These are phyloP conservation scores for Cochlearia excelsa DNA, from an alignment of 345 rosid genomes.

Conservation along the genomic window DNA sequence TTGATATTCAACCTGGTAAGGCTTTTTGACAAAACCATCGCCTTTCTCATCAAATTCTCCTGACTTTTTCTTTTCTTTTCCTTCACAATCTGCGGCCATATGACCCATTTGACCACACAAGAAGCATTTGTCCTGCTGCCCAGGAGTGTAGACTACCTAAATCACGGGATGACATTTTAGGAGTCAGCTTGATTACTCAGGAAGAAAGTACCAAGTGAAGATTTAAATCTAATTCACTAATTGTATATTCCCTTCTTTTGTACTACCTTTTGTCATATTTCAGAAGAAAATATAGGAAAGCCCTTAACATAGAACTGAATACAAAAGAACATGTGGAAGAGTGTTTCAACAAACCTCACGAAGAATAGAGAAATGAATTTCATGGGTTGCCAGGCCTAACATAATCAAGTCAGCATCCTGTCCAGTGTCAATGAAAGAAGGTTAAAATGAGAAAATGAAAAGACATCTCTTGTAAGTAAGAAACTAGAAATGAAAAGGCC, in stretches of 20 bases:
- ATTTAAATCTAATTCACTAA: no score
- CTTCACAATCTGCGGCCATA: conserved; percentile 81
- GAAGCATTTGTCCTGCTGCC: conserved; percentile 90
- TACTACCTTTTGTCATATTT: no score
- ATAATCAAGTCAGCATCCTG: conserved; percentile 98
- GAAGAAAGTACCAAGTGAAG: background rate
- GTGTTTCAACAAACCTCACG: conserved; percentile 65
- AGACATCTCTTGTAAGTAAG: no score
- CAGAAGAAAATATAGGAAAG: background rate
- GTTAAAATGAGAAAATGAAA: conserved; percentile 15
- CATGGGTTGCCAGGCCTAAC: conserved; percentile 99
- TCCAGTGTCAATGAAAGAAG: conserved; percentile 22
- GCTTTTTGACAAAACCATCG: conserved; percentile 67
- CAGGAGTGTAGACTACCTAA: conserved; percentile 86
- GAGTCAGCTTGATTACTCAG: conserved; percentile 1
- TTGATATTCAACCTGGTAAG: conserved; percentile 65
- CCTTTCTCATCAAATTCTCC: conserved; percentile 96
- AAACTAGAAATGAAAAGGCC: background rate
- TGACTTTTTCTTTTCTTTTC: conserved; percentile 78
- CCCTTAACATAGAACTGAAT: background rate
- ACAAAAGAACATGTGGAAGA: conserved; percentile 1
- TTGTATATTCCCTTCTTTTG: no score
- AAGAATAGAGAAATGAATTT: conserved; percentile 92
- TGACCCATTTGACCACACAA: conserved; percentile 96
- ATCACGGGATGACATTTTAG: background rate